phyloP scores from a whole-genome alignment of 306 rosid species.

The Quercus cerris region DNA sequence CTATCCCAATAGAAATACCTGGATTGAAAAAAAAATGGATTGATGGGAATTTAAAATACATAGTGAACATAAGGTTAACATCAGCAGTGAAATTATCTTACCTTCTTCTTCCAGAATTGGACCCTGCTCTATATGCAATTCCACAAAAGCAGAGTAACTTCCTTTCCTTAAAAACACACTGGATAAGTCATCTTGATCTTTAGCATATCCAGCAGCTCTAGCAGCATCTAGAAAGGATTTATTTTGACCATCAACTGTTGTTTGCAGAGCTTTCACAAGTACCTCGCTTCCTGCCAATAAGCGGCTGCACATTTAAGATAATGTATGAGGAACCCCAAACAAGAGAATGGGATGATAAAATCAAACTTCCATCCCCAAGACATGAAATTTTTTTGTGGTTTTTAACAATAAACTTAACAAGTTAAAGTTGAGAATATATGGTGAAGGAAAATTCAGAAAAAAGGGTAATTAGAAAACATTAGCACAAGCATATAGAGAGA shows the following conservation, averaged over 20 bases:
- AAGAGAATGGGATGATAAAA: constrained; percentile 3
- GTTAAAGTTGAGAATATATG: background rate
- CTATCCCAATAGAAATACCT: constrained; percentile 83
- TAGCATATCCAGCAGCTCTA: constrained; percentile 73
- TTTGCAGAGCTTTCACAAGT: constrained; percentile 65
- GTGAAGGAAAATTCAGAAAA: background rate
- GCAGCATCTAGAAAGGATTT: constrained; percentile 80
- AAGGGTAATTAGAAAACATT: background rate
- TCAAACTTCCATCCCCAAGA: background rate
- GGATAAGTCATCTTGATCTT: constrained; percentile 51
- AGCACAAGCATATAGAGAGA: constrained; percentile 4
- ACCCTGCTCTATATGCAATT: constrained; percentile 94
- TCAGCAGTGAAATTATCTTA: constrained; percentile 14
- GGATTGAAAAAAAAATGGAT: constrained; percentile 17
- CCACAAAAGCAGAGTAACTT: constrained; percentile 84
- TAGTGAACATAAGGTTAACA: constrained; percentile 9
- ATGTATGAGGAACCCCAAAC: constrained; percentile 22
- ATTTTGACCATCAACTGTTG: constrained; percentile 65
- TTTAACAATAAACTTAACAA: background rate
- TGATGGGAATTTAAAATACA: background rate
- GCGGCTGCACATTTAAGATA: constrained; percentile 57
- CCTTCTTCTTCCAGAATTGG: constrained; percentile 94
- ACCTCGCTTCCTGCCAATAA: constrained; percentile 71
- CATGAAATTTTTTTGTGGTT: background rate
- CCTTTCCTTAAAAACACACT: constrained; percentile 71